phyloP scores from a whole-genome alignment of 2,329 filamentous ascomycete species.

The Fusarium sp. region DNA sequence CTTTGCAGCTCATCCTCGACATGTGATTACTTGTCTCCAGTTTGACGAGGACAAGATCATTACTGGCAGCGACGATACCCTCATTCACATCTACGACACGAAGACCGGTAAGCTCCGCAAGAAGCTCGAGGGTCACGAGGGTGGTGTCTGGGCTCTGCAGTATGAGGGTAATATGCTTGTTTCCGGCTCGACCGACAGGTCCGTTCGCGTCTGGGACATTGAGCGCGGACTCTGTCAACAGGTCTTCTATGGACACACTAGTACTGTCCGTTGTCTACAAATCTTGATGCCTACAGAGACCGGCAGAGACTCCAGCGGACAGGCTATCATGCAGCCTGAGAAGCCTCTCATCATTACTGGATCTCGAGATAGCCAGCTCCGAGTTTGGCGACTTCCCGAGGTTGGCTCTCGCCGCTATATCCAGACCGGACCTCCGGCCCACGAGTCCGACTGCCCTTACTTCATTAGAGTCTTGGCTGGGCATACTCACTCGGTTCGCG shows the following conservation, averaged over 20 bases:
- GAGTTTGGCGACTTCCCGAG: slow-evolving; percentile 93
- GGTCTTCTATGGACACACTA: slow-evolving; percentile 97
- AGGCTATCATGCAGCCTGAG: slow-evolving; percentile 87
- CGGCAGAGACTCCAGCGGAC: slow-evolving; percentile 76
- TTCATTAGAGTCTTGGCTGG: slow-evolving; percentile 89
- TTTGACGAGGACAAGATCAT: slow-evolving; percentile 99
- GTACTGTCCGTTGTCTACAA: slow-evolving; percentile 93
- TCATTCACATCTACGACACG: slow-evolving; percentile 98
- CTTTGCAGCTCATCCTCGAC: slow-evolving; percentile 93
- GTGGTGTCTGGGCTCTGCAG: slow-evolving; percentile 96
- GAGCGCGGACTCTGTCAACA: slow-evolving; percentile 92
- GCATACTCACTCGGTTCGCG: slow-evolving; percentile 92
- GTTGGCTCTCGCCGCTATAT: slow-evolving; percentile 81
- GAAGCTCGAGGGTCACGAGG: slow-evolving; percentile 91
- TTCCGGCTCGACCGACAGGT: slow-evolving; percentile 94
- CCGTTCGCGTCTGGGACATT: slow-evolving; percentile 99
- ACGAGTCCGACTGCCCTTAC: slow-evolving; percentile 87
- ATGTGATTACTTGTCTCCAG: slow-evolving; percentile 97
- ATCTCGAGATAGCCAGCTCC: slow-evolving; percentile 90
- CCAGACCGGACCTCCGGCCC: slow-evolving; percentile 79
- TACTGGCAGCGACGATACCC: slow-evolving; percentile 95
- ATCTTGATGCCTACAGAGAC: slow-evolving; percentile 89
- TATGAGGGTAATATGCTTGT: slow-evolving; percentile 96
- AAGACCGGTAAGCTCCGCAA: slow-evolving; percentile 88
- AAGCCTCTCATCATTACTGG: slow-evolving; percentile 97